A percentile compares a stretch with the other conserved stretches of the same genome.
Conservation (phyloP, 2,329 filamentous ascomycete species). For the Penicillium sp. region DNA sequence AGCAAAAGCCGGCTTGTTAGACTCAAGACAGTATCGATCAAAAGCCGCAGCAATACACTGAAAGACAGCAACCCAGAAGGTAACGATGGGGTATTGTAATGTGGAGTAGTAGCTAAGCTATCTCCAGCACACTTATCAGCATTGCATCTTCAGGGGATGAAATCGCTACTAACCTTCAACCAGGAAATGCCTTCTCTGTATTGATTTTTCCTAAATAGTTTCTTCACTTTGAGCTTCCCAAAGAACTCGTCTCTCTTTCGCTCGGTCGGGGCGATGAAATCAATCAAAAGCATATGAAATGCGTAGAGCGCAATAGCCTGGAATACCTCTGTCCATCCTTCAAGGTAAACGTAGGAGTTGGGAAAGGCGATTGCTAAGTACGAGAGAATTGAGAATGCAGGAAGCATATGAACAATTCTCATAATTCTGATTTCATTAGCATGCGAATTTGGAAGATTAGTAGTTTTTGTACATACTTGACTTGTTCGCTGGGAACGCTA, state of each 20-base stretch:
- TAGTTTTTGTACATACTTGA: slow-evolving; percentile 29
- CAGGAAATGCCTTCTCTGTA: slow-evolving; percentile 28
- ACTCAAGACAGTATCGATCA: slow-evolving; percentile 31
- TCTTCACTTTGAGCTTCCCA: slow-evolving; percentile 31
- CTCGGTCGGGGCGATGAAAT: slow-evolving; percentile 41
- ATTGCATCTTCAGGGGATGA: neutral
- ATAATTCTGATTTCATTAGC: slow-evolving; percentile 34
- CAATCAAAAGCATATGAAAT: slow-evolving; percentile 45
- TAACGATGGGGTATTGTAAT: slow-evolving; percentile 44
- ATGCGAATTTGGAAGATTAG: neutral
- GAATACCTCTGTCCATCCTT: slow-evolving; percentile 40
- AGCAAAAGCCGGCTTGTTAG: slow-evolving; percentile 33
- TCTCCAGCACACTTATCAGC: neutral
- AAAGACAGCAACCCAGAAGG: slow-evolving; percentile 24
- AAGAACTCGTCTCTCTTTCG: slow-evolving; percentile 39
- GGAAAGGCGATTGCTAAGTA: slow-evolving; percentile 43
- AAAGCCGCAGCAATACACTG: slow-evolving; percentile 32
- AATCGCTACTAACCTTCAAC: slow-evolving; percentile 23
- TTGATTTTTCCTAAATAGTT: slow-evolving; percentile 24
- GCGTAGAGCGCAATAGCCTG: slow-evolving; percentile 44
- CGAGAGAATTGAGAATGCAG: slow-evolving; percentile 41
- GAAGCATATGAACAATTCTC: slow-evolving; percentile 44
- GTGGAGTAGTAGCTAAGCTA: slow-evolving; percentile 19
- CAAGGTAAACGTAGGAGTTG: slow-evolving; percentile 41
- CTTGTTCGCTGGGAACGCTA: slow-evolving; percentile 44